These are phyloP conservation scores for Lentinula aciculospora DNA, from an alignment of 768 basidiomycete genomes.

Conservation along the genomic window DNA sequence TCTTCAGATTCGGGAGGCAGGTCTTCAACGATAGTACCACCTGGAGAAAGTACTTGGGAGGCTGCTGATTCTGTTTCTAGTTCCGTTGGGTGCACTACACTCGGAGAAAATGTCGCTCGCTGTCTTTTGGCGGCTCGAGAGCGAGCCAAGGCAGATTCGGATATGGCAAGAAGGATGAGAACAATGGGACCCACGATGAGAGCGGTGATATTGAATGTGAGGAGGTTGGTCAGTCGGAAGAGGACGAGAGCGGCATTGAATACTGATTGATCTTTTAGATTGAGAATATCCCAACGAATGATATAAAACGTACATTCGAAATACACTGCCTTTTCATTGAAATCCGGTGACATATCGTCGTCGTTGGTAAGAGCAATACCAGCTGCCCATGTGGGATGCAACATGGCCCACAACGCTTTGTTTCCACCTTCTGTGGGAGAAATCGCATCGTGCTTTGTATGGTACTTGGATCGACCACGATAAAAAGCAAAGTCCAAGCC, in stretches of 20 bases:
- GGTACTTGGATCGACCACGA: slow-evolving; percentile 66
- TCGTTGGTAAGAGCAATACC: slow-evolving; percentile 50
- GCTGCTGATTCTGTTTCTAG: not conserved
- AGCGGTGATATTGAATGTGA: slow-evolving; percentile 51
- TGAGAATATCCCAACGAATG: not conserved
- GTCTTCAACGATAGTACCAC: not conserved
- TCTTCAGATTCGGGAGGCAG: not conserved
- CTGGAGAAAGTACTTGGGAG: not conserved
- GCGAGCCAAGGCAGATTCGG: slow-evolving; percentile 16
- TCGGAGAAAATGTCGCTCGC: not conserved
- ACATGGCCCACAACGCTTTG: slow-evolving; percentile 70
- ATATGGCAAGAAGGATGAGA: slow-evolving; percentile 36
- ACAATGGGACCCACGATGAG: slow-evolving; percentile 61
- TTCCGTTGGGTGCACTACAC: slow-evolving; percentile 11
- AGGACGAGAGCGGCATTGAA: slow-evolving; percentile 51
- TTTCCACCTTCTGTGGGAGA: slow-evolving; percentile 49
- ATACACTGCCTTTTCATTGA: slow-evolving; percentile 40
- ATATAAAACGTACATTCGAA: slow-evolving; percentile 57
- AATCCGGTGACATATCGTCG: slow-evolving; percentile 19
- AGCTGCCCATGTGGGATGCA: slow-evolving; percentile 57
- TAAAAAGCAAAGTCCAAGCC: slow-evolving; percentile 83
- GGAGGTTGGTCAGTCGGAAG: slow-evolving; percentile 45
- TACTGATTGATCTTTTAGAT: slow-evolving; percentile 32
- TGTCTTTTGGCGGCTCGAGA: not conserved
- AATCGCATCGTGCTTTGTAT: slow-evolving; percentile 69